A percentile compares a stretch with the other conserved stretches of the same genome.
Evolutionary conservation across 1,139 yeast species (phyloP).

Genomic region (Diutina pseudorugosa): DNA sequence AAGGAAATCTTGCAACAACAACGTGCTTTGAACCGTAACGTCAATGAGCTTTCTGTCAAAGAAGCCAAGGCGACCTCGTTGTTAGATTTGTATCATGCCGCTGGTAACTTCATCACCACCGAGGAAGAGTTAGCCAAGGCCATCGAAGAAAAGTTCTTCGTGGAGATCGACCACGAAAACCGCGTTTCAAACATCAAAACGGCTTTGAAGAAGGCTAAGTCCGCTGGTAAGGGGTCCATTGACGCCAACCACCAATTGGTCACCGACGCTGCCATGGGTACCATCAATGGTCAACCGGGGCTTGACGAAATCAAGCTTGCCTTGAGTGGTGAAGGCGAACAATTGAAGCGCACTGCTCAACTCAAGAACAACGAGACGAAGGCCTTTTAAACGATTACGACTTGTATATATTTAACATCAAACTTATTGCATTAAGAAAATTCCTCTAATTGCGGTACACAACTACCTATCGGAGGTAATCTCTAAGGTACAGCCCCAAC

Average conservation of each 20-base stretch:
- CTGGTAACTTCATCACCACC: conserved; percentile 53
- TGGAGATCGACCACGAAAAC: conserved; percentile 6
- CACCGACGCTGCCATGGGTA: conserved; percentile 25
- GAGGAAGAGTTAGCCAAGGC: conserved; percentile 50
- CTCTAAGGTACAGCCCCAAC: conserved; percentile 74
- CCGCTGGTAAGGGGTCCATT: neutral
- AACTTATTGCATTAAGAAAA: neutral
- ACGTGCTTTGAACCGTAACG: conserved; percentile 23
- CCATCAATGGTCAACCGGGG: conserved; percentile 34
- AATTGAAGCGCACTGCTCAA: neutral
- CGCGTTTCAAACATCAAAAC: neutral
- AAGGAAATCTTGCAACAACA: conserved; percentile 23
- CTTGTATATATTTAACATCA: neutral
- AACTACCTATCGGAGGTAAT: conserved; percentile 45
- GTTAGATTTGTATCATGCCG: conserved; percentile 60
- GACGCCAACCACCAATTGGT: conserved; percentile 22
- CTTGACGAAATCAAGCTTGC: conserved; percentile 31
- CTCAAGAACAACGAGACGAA: neutral
- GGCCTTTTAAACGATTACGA: neutral
- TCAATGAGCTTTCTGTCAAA: conserved; percentile 19
- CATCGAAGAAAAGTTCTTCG: conserved; percentile 45
- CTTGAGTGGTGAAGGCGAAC: conserved; percentile 17
- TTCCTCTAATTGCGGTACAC: neutral
- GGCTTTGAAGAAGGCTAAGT: conserved; percentile 16
- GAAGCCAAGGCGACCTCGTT: conserved; percentile 42